A percentile compares a stretch with the other conserved stretches of the same genome.
Evolutionary conservation across 805 yeast genomes (phyloP).

Genomic region (Myxozyma vanderwaltii): DNA sequence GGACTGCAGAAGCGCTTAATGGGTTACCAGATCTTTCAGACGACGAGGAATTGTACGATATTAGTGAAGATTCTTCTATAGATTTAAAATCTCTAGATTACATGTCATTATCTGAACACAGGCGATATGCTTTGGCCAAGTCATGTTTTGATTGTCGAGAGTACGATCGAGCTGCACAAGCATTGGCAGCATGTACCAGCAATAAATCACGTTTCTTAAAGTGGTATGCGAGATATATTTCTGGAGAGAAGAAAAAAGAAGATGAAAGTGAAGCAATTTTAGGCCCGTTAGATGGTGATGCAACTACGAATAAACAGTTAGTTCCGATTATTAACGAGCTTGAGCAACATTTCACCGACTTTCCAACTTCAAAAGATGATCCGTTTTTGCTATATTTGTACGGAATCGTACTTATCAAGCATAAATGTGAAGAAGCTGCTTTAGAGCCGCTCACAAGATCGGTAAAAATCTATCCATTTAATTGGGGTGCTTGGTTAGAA

Average conservation of each 20-base stretch:
- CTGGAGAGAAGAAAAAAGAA: slow-evolving; percentile 74
- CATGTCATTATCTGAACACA: slow-evolving; percentile 42
- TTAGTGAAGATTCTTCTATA: not conserved
- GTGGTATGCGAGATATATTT: slow-evolving; percentile 66
- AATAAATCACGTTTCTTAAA: slow-evolving; percentile 61
- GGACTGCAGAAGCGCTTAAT: slow-evolving; percentile 70
- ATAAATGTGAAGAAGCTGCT: slow-evolving; percentile 63
- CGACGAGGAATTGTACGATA: slow-evolving; percentile 31
- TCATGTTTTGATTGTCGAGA: slow-evolving; percentile 80
- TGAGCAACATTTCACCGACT: slow-evolving; percentile 38
- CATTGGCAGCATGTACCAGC: slow-evolving; percentile 48
- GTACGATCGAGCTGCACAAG: slow-evolving; percentile 71
- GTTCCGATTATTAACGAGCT: slow-evolving; percentile 47
- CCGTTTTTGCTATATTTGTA: slow-evolving; percentile 71
- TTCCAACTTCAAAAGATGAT: slow-evolving; percentile 40
- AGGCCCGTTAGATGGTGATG: slow-evolving; percentile 39
- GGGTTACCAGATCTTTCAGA: slow-evolving; percentile 50
- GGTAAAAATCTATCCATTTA: slow-evolving; percentile 69
- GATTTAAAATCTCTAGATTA: not conserved
- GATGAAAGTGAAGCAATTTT: slow-evolving; percentile 74
- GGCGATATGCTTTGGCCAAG: slow-evolving; percentile 62
- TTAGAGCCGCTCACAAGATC: slow-evolving; percentile 63
- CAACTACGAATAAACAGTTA: slow-evolving; percentile 41
- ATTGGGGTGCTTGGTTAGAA: slow-evolving; percentile 95
- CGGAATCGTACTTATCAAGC: slow-evolving; percentile 67